A percentile compares a stretch with the other conserved stretches of the same genome.
Evolutionary conservation across 306 rosid genomes (phyloP).

Genomic region (Cicer bijugum): DNA sequence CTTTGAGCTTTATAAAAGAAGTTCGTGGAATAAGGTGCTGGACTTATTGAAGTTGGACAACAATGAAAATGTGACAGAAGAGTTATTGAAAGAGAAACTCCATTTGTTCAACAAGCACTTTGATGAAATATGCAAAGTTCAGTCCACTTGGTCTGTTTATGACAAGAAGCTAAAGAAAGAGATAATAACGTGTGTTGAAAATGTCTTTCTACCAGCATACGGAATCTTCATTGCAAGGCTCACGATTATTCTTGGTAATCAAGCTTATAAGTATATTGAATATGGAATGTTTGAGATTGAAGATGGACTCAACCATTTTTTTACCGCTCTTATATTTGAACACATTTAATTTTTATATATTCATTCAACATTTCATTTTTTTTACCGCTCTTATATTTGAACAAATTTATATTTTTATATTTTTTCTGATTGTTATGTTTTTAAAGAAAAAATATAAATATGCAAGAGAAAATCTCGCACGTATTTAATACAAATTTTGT

Average conservation of each 20-base stretch:
- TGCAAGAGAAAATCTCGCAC: no score
- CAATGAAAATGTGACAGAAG: background rate
- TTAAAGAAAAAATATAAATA: no score
- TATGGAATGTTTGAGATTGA: slow-evolving; percentile 17
- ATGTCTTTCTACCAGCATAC: background rate
- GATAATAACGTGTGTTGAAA: slow-evolving; percentile 7
- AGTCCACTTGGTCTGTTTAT: background rate
- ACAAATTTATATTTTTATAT: no score
- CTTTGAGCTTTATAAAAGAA: slow-evolving; percentile 55
- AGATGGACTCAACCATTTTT: slow-evolving; percentile 2
- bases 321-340: background rate
- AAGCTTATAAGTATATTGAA: slow-evolving; percentile 8
- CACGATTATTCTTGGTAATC: slow-evolving; percentile 1
- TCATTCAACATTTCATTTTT: no score
- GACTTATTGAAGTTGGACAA: slow-evolving; percentile 49
- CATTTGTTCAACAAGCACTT: slow-evolving; percentile 27
- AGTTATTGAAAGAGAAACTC: slow-evolving; percentile 23
- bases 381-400: no score
- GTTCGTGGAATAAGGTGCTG: slow-evolving; percentile 65
- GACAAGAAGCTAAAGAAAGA: background rate
- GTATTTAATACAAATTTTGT: no score
- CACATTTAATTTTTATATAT: no score
- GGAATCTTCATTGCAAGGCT: slow-evolving; percentile 19
- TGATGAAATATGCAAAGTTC: slow-evolving; percentile 17
- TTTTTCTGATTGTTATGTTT: no score